Percentiles rank a stretch among this genome's conserved stretches.
These are phyloP conservation scores for Melanomma pulvis-pyrius DNA, from an alignment of 495 filamentous ascomycete species.

Conservation along the genomic window DNA sequence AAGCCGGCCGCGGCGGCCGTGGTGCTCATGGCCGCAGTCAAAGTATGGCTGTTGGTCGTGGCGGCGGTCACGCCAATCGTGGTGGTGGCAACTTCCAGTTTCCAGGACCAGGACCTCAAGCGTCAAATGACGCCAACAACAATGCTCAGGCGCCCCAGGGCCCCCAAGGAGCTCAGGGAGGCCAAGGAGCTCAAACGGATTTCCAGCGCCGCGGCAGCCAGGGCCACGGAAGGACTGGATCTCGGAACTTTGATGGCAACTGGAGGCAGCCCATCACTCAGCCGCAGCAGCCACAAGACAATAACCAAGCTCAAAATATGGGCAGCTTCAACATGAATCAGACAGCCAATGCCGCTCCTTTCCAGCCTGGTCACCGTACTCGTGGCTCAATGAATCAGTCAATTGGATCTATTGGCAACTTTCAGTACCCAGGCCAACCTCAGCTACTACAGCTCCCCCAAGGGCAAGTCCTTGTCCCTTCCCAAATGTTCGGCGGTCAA, in stretches of 20 bases:
- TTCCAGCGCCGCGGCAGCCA: slow-evolving; percentile 72
- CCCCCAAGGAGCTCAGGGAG: slow-evolving; percentile 53
- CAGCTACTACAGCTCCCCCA: slow-evolving; percentile 85
- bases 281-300: slow-evolving; percentile 49
- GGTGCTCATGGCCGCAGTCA: slow-evolving; percentile 67
- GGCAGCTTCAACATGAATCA: slow-evolving; percentile 68
- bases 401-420: slow-evolving; percentile 79
- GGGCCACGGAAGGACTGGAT: slow-evolving; percentile 76
- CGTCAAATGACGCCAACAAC: slow-evolving; percentile 55
- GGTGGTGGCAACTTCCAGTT: slow-evolving; percentile 73
- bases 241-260: slow-evolving; percentile 95
- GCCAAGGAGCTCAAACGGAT: slow-evolving; percentile 57
- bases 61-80: slow-evolving; percentile 57
- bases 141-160: slow-evolving; percentile 42
- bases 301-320: slow-evolving; percentile 49
- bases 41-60: slow-evolving; percentile 67
- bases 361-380: slow-evolving; percentile 89
- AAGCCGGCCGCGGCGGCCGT: slow-evolving; percentile 49
- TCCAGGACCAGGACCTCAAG: slow-evolving; percentile 58
- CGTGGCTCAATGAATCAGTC: slow-evolving; percentile 81
- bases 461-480: slow-evolving; percentile 73
- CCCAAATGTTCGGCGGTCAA: slow-evolving; percentile 78
- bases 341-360: slow-evolving; percentile 56
- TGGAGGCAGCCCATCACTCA: slow-evolving; percentile 84
- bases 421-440: slow-evolving; percentile 90